These are phyloP conservation scores for Terfezia claveryi DNA, from an alignment of 495 filamentous ascomycete genomes.

Conservation along the genomic window DNA sequence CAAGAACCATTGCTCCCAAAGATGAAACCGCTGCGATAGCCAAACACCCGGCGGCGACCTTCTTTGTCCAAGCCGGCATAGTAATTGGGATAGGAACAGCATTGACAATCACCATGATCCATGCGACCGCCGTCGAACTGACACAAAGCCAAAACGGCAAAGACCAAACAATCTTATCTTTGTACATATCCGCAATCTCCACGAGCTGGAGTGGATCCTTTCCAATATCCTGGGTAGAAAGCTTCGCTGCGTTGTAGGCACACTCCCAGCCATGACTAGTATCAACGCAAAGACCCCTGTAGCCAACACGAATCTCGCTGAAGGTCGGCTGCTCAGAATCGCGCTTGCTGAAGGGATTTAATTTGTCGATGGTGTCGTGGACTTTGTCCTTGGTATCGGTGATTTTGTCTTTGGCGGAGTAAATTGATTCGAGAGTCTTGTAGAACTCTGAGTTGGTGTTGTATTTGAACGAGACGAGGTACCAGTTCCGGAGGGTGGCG, in stretches of 20 bases:
- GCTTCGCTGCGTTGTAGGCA: neutral
- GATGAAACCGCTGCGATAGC: constrained; percentile 4
- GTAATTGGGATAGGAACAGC: constrained; percentile 8
- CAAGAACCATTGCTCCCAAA: constrained; percentile 10
- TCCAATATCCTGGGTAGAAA: constrained; percentile 3
- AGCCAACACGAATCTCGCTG: constrained; percentile 9
- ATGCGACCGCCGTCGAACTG: constrained; percentile 3
- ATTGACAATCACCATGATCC: constrained; percentile 6
- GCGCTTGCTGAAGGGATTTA: neutral
- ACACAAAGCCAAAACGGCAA: constrained; percentile 9
- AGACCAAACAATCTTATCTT: constrained; percentile 9
- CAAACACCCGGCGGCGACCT: constrained; percentile 4
- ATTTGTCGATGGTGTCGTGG: constrained; percentile 7
- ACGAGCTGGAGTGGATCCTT: constrained; percentile 14
- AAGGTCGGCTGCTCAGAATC: constrained; percentile 1
- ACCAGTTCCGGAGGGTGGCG: constrained; percentile 11
- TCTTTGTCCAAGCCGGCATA: constrained; percentile 10
- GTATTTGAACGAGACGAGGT: constrained; percentile 13
- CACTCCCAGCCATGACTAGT: constrained; percentile 9
- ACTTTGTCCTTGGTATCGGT: constrained; percentile 1
- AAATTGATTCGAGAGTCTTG: neutral
- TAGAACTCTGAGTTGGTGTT: neutral
- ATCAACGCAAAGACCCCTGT: constrained; percentile 15
- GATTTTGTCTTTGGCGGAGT: neutral
- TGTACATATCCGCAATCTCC: constrained; percentile 13